Conservation (phyloP, 2,329 filamentous ascomycete species). For the Ceratocystis cacaofunesta region DNA sequence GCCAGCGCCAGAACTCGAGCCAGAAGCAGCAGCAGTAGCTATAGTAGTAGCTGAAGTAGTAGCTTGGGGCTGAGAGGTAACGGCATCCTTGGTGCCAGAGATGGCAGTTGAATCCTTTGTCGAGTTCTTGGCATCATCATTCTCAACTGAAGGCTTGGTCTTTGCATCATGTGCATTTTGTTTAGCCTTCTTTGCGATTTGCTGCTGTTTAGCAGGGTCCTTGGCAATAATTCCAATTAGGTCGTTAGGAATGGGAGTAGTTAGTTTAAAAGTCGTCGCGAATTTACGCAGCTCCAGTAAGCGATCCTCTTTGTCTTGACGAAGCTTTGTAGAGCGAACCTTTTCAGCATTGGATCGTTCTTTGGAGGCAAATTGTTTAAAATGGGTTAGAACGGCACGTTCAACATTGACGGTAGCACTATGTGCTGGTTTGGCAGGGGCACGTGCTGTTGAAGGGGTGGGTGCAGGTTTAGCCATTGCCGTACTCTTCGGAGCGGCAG, state of each 20-base stretch:
- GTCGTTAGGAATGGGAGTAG: constrained; percentile 81
- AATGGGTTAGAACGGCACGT: constrained; percentile 45
- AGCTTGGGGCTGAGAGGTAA: neutral
- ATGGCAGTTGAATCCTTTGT: constrained; percentile 26
- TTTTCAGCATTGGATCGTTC: constrained; percentile 43
- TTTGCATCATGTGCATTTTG: constrained; percentile 30
- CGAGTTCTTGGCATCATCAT: constrained; percentile 34
- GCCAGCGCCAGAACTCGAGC: neutral
- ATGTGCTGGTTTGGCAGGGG: constrained; percentile 25
- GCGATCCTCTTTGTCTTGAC: constrained; percentile 76
- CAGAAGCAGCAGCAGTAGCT: constrained; percentile 23
- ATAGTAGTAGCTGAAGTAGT: constrained; percentile 23
- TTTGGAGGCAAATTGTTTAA: constrained; percentile 47
- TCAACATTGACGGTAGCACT: constrained; percentile 48
- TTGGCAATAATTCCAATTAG: constrained; percentile 91
- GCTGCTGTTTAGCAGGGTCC: constrained; percentile 83
- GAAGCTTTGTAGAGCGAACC: constrained; percentile 41
- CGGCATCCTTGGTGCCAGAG: constrained; percentile 2
- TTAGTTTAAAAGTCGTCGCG: constrained; percentile 82
- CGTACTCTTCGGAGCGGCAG: constrained; percentile 13
- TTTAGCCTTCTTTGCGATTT: constrained; percentile 65
- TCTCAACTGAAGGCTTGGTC: constrained; percentile 17
- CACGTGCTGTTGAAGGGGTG: constrained; percentile 5
- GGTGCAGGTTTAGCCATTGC: constrained; percentile 1
- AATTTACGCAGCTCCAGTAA: constrained; percentile 93